A percentile compares a stretch with the other conserved stretches of the same genome.
Evolutionary conservation across 352 stramenopile genomes (phyloP).

Genomic region (Phytophthora capsici): DNA sequence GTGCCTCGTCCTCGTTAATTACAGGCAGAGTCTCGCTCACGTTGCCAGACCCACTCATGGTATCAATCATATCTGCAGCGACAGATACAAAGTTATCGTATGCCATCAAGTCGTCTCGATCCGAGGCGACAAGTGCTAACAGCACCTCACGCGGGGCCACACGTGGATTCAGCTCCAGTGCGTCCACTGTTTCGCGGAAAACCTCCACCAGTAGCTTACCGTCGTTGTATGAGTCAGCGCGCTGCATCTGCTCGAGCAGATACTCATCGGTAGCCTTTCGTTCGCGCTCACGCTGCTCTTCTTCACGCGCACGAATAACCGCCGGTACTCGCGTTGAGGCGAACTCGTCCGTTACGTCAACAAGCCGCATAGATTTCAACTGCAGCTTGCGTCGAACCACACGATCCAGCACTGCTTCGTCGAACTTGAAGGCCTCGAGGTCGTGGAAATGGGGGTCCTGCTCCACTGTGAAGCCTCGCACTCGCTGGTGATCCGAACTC

Average conservation of each 20-base stretch:
- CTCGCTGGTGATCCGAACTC: conserved; percentile 42
- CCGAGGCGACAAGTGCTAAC: conserved; percentile 53
- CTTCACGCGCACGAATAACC: conserved; percentile 41
- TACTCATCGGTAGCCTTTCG: conserved; percentile 62
- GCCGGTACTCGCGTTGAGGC: conserved; percentile 57
- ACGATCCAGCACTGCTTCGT: conserved; percentile 61
- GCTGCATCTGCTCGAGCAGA: conserved; percentile 67
- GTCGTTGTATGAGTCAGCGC: conserved; percentile 71
- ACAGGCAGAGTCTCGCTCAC: not conserved
- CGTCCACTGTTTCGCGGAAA: conserved; percentile 47
- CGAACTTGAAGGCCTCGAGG: conserved; percentile 48
- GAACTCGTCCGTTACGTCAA: conserved; percentile 71
- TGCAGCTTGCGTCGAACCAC: conserved; percentile 66
- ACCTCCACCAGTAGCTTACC: conserved; percentile 55
- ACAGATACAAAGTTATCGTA: conserved; percentile 58
- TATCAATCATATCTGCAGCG: conserved; percentile 57
- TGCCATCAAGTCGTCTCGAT: conserved; percentile 68
- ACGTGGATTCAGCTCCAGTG: conserved; percentile 42
- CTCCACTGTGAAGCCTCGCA: conserved; percentile 67
- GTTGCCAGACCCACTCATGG: conserved; percentile 28
- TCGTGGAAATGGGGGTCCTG: conserved; percentile 68
- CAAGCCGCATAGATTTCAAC: conserved; percentile 44
- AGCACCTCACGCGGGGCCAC: conserved; percentile 50
- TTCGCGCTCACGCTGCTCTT: conserved; percentile 44
- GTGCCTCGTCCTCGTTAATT: conserved; percentile 15